Evolutionary conservation across 1,284 basidiomycete species (phyloP).

Genomic region (Papiliotrema laurentii): DNA sequence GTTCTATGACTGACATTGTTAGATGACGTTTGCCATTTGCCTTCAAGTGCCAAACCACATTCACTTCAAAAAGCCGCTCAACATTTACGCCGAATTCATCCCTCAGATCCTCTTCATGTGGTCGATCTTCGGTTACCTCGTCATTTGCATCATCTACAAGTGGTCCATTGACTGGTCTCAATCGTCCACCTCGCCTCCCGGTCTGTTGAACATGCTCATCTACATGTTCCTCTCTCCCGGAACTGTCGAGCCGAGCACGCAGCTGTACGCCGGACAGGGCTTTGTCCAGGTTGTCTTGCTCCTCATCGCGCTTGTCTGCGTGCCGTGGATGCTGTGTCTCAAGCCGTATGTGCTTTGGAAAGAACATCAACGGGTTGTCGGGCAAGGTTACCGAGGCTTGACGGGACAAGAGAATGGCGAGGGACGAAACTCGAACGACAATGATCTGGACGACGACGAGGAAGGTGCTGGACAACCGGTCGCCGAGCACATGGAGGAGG

Average conservation of each 20-base stretch:
- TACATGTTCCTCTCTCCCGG: slow-evolving; percentile 89
- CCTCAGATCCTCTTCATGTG: slow-evolving; percentile 97
- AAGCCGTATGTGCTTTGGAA: slow-evolving; percentile 94
- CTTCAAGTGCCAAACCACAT: slow-evolving; percentile 93
- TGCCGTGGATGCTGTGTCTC: slow-evolving; percentile 88
- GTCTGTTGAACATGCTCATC: slow-evolving; percentile 92
- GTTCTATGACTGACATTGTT: not conserved
- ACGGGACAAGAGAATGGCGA: slow-evolving; percentile 56
- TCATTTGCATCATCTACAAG: slow-evolving; percentile 93
- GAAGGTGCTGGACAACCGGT: slow-evolving; percentile 74
- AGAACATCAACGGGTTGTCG: slow-evolving; percentile 80
- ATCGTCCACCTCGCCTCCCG: slow-evolving; percentile 69
- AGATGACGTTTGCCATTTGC: slow-evolving; percentile 98
- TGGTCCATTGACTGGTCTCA: slow-evolving; percentile 90
- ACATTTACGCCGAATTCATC: slow-evolving; percentile 91
- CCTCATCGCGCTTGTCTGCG: slow-evolving; percentile 76
- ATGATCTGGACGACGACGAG: slow-evolving; percentile 70
- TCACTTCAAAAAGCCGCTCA: slow-evolving; percentile 78
- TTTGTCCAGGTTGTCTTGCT: slow-evolving; percentile 77
- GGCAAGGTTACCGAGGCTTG: slow-evolving; percentile 72
- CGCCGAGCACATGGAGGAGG: slow-evolving; percentile 56
- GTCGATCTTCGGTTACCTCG: slow-evolving; percentile 95
- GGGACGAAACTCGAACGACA: slow-evolving; percentile 27
- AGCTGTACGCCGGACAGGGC: slow-evolving; percentile 85
- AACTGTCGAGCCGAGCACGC: slow-evolving; percentile 62